These are phyloP conservation scores for Aspergillus avenaceus DNA, from an alignment of 495 filamentous ascomycete genomes.

Conservation along the genomic window DNA sequence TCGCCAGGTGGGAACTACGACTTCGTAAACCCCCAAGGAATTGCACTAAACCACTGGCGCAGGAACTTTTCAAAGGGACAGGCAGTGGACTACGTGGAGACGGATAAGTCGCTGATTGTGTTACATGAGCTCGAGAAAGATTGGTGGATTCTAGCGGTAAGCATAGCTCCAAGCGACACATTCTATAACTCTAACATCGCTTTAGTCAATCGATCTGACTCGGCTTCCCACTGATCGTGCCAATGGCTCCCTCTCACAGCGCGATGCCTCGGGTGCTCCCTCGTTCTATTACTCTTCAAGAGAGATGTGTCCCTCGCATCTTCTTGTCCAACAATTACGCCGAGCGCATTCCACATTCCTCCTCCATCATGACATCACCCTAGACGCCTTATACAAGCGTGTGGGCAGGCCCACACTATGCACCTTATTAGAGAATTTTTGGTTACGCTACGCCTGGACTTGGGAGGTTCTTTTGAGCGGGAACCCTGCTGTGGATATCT, in stretches of 20 bases:
- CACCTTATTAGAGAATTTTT: constrained; percentile 68
- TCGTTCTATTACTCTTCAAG: constrained; percentile 74
- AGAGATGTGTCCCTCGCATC: constrained; percentile 77
- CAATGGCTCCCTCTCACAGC: constrained; percentile 17
- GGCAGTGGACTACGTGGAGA: constrained; percentile 81
- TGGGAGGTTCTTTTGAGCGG: constrained; percentile 92
- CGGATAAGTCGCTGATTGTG: constrained; percentile 78
- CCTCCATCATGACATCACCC: constrained; percentile 73
- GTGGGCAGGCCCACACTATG: constrained; percentile 59
- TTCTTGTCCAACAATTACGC: constrained; percentile 75
- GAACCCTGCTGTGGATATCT: constrained; percentile 76
- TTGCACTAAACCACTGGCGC: constrained; percentile 2
- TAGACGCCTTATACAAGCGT: constrained; percentile 61
- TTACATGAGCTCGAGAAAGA: constrained; percentile 78
- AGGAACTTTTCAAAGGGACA: constrained; percentile 76
- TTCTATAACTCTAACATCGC: constrained; percentile 16
- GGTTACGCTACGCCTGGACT: constrained; percentile 71
- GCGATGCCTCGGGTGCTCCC: constrained; percentile 14
- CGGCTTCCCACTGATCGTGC: constrained; percentile 36
- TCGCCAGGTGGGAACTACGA: constrained; percentile 58
- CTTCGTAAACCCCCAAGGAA: constrained; percentile 3
- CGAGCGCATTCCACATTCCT: constrained; percentile 82
- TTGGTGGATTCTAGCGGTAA: constrained; percentile 93
- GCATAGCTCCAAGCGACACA: constrained; percentile 18
- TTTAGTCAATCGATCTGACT: constrained; percentile 71